Evolutionary conservation across 257 asterid genomes (phyloP).

Genomic region (Solanum bukasovii): DNA sequence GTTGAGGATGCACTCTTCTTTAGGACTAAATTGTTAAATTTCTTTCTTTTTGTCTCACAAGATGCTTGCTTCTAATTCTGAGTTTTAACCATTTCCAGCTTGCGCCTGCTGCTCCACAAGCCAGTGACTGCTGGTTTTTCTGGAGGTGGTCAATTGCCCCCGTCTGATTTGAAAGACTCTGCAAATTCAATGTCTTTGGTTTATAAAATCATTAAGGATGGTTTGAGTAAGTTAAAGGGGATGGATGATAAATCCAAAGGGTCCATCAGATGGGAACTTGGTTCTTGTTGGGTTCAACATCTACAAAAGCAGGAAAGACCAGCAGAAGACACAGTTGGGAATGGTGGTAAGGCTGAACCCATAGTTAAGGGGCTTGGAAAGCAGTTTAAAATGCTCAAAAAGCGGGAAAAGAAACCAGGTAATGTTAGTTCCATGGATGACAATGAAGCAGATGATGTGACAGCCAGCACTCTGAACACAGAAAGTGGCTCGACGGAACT

Average conservation of each 20-base stretch:
- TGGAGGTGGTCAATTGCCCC: conserved; percentile 39
- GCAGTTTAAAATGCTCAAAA: conserved; percentile 86
- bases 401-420: conserved; percentile 45
- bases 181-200: conserved; percentile 47
- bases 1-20: not conserved
- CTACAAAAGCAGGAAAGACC: conserved; percentile 77
- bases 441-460: conserved; percentile 29
- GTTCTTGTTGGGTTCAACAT: conserved; percentile 98
- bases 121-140: conserved; percentile 32
- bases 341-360: conserved; percentile 50
- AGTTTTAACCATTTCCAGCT: conserved; percentile 36
- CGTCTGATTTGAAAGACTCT: conserved; percentile 19
- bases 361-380: conserved; percentile 91
- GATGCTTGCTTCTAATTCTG: not conserved
- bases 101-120: conserved; percentile 58
- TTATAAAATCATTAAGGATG: conserved; percentile 49
- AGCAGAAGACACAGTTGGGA: conserved; percentile 28
- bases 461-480: conserved; percentile 19
- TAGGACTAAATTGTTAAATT: not conserved
- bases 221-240: conserved; percentile 40
- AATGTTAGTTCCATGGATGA: conserved; percentile 24
- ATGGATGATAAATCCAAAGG: conserved; percentile 25
- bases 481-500: conserved; percentile 33
- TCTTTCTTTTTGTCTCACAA: not conserved
- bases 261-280: conserved; percentile 95